Base-by-base conservation (phyloP, 805 yeast species). In the Candida loeiensis region DNA sequence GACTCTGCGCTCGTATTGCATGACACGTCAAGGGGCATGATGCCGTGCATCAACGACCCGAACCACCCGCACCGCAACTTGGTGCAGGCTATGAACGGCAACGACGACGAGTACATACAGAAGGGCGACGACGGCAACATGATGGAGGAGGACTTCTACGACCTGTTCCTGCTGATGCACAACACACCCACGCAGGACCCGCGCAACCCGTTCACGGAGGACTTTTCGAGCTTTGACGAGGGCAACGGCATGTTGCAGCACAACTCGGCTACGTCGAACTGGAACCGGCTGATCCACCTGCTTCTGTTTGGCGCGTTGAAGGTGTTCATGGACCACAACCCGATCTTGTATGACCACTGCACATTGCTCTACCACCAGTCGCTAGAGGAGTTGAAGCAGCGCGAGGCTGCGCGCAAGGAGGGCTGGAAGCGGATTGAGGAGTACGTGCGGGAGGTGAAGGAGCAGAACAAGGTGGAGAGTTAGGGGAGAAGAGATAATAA, bases 211-310 rank as follows among this genome's bases (percentile, higher is more conserved):
- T 37, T 47, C 34, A 51, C 49, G 17, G 50, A 55, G 37, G 64
- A 61, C 18, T 48, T 56, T 44, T 66, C 64, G 38, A 66, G 55
- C 20, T 63, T 61, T 43, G 64, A 61, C 17, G 58, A 57, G 15
- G 46, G 47, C 33, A 53, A 48, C 45, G 57, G 57, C 26, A 53
- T 65, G 32, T 69, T 69, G 18, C 71, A 66, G 26, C 73, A 68
- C 46, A 69, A 69, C 44, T 66, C 70, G 29, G 73, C 73, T 22
- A 68, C 76, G 5, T 64, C 75, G 30, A 91, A 85, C 53, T 93
- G 99, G 99, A 93, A 93, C 62, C 77, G 93, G 53, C 88, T 95
- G 27, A 90, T 93, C 32, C 93, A 91, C 50, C 80, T 87, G 36
- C 77, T 91, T 72, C 95, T 96, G 2, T 89, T 79, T 65, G 85